phyloP scores from a whole-genome alignment of 441 rosid genomes.

The Caryocar brasiliense region DNA sequence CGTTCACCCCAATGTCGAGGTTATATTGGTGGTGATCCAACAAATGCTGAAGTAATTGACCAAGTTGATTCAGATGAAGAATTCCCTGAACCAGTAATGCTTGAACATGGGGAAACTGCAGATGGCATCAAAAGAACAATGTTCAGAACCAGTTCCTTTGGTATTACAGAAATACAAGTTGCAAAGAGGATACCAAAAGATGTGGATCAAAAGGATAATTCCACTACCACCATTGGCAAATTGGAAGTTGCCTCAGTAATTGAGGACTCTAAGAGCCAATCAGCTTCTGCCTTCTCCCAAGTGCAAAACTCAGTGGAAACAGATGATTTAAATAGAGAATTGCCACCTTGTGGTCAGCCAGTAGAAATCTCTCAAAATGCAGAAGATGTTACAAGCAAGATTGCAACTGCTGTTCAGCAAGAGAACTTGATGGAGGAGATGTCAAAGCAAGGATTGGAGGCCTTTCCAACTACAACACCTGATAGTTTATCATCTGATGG shows the following conservation, averaged over 20 bases:
- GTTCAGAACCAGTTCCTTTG: slow-evolving; percentile 23
- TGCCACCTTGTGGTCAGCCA: slow-evolving; percentile 22
- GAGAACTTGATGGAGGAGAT: slow-evolving; percentile 31
- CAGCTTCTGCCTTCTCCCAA: slow-evolving; percentile 25
- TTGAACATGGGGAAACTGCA: slow-evolving; percentile 35
- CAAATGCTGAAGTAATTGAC: slow-evolving; percentile 58
- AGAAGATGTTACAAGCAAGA: slow-evolving; percentile 23
- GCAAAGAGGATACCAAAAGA: slow-evolving; percentile 22
- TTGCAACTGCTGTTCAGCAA: slow-evolving; percentile 27
- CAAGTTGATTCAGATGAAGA: slow-evolving; percentile 99
- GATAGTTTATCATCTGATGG: slow-evolving; percentile 31
- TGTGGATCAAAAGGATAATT: slow-evolving; percentile 12
- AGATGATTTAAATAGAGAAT: slow-evolving; percentile 21
- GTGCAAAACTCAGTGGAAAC: slow-evolving; percentile 21
- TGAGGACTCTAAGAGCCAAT: slow-evolving; percentile 22
- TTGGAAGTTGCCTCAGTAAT: slow-evolving; percentile 20
- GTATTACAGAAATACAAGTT: slow-evolving; percentile 23
- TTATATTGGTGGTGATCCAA: slow-evolving; percentile 93
- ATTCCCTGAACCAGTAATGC: slow-evolving; percentile 84
- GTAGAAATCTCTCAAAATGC: slow-evolving; percentile 17
- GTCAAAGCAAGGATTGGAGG: slow-evolving; percentile 20
- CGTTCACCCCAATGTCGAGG: slow-evolving; percentile 85
- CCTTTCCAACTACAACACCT: slow-evolving; percentile 14
- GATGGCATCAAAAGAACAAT: slow-evolving; percentile 9
- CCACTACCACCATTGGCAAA: slow-evolving; percentile 11